Percentiles rank a stretch among this genome's conserved stretches.
phyloP scores from a whole-genome alignment of 2,329 filamentous ascomycete species.

The Sporothrix mexicana region DNA sequence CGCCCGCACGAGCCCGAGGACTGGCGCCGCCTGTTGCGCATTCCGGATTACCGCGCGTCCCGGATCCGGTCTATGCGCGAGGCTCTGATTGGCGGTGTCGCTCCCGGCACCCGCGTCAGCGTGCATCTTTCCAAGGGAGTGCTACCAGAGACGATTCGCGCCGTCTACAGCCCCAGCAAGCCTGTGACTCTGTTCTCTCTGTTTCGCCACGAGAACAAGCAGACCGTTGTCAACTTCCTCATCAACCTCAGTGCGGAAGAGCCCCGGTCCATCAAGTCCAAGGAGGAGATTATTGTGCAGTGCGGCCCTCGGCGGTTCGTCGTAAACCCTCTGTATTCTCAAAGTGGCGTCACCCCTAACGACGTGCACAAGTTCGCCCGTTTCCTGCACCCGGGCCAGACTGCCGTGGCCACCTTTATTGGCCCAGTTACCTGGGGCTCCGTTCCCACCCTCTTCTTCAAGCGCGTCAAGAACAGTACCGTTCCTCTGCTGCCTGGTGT shows the following conservation, averaged over 20 bases:
- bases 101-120: slow-evolving; percentile 80
- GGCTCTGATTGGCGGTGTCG: slow-evolving; percentile 84
- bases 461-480: slow-evolving; percentile 56
- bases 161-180: slow-evolving; percentile 57
- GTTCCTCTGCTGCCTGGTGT: slow-evolving; percentile 47
- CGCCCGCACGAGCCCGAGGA: slow-evolving; percentile 84
- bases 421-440: slow-evolving; percentile 92
- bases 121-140: slow-evolving; percentile 63
- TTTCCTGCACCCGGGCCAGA: slow-evolving; percentile 88
- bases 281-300: slow-evolving; percentile 90
- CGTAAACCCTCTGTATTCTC: slow-evolving; percentile 89
- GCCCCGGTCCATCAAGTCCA: slow-evolving; percentile 79
- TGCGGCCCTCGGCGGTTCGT: slow-evolving; percentile 86
- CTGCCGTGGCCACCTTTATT: slow-evolving; percentile 86
- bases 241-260: slow-evolving; percentile 83
- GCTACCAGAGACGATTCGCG: slow-evolving; percentile 49
- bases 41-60: slow-evolving; percentile 88
- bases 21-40: slow-evolving; percentile 83
- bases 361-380: slow-evolving; percentile 97
- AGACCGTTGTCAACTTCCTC: slow-evolving; percentile 85
- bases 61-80: slow-evolving; percentile 79
- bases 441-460: slow-evolving; percentile 89
- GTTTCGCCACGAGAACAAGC: slow-evolving; percentile 93
- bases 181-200: slow-evolving; percentile 84
- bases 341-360: slow-evolving; percentile 88